Evolutionary conservation across 306 rosid genomes (phyloP).

Genomic region (Quercus mongolica): DNA sequence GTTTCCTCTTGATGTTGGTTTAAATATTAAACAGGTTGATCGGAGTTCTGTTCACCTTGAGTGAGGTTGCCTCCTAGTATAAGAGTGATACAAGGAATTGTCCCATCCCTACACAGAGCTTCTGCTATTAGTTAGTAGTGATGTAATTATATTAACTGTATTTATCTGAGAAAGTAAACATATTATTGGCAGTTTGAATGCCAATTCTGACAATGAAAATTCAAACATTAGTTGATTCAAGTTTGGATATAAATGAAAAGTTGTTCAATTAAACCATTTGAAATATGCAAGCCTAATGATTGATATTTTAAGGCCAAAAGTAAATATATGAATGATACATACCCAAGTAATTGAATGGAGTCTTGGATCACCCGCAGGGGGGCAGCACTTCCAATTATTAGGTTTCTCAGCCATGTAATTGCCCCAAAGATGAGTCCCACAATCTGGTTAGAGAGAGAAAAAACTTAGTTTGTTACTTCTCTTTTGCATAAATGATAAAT

Average conservation of each 20-base stretch:
- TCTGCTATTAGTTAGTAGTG: constrained; percentile 9
- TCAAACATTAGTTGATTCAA: neutral
- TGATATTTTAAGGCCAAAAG: too few relatives aligned
- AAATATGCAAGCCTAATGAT: too few relatives aligned
- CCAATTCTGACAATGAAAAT: neutral
- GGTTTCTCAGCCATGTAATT: constrained; percentile 49
- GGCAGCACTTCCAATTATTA: constrained; percentile 61
- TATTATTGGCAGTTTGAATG: neutral
- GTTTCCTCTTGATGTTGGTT: neutral
- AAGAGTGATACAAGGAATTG: constrained; percentile 84
- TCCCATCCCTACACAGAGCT: constrained; percentile 53
- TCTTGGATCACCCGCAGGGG: constrained; percentile 74
- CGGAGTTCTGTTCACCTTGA: constrained; percentile 42
- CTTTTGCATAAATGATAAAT: neutral
- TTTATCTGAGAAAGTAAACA: too few relatives aligned
- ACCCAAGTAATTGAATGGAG: constrained; percentile 68
- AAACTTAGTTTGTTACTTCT: neutral
- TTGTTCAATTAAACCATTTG: too few relatives aligned
- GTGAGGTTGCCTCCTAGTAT: constrained; percentile 88
- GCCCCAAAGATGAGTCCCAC: constrained; percentile 75
- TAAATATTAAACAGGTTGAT: neutral
- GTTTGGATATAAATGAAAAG: too few relatives aligned
- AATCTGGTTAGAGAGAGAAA: constrained; percentile 42
- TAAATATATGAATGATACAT: neutral
- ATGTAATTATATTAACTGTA: too few relatives aligned